Evolutionary conservation across 1,139 yeast species (phyloP).

Genomic region (Pichia inconspicua): DNA sequence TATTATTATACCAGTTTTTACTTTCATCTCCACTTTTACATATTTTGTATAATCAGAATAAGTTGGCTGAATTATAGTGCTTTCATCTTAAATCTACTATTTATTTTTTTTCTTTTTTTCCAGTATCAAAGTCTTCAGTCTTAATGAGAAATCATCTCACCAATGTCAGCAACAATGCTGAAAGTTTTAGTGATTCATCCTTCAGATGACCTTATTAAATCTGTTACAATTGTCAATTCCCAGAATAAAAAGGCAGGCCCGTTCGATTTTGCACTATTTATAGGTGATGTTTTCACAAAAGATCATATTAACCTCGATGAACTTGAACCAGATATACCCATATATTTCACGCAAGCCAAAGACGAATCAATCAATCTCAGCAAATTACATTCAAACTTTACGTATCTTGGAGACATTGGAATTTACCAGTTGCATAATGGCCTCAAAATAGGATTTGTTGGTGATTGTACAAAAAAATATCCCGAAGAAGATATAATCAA

Average conservation of each 20-base stretch:
- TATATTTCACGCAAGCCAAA: constrained; percentile 19
- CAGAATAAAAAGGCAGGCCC: constrained; percentile 57
- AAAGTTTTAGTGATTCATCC: constrained; percentile 42
- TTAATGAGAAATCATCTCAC: not conserved
- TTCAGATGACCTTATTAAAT: constrained; percentile 33
- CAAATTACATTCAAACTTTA: not conserved
- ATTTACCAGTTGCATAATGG: constrained; percentile 38
- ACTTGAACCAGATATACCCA: constrained; percentile 14
- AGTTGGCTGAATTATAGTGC: too few species aligned
- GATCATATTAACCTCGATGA: not conserved
- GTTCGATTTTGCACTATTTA: constrained; percentile 45
- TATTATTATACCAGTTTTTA: not conserved
- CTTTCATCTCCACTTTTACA: too few species aligned
- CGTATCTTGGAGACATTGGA: constrained; percentile 30
- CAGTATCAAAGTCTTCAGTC: not conserved
- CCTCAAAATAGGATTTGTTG: constrained; percentile 39
- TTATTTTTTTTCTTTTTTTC: not conserved
- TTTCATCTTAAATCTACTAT: too few species aligned
- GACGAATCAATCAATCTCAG: not conserved
- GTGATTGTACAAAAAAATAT: constrained; percentile 21
- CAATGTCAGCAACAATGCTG: constrained; percentile 1
- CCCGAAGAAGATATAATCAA: constrained; percentile 16
- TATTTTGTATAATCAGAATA: not conserved
- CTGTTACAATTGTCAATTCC: constrained; percentile 41
- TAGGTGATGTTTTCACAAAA: constrained; percentile 39